phyloP scores from a whole-genome alignment of 306 rosid genomes.

The Bauhinia variegata region DNA sequence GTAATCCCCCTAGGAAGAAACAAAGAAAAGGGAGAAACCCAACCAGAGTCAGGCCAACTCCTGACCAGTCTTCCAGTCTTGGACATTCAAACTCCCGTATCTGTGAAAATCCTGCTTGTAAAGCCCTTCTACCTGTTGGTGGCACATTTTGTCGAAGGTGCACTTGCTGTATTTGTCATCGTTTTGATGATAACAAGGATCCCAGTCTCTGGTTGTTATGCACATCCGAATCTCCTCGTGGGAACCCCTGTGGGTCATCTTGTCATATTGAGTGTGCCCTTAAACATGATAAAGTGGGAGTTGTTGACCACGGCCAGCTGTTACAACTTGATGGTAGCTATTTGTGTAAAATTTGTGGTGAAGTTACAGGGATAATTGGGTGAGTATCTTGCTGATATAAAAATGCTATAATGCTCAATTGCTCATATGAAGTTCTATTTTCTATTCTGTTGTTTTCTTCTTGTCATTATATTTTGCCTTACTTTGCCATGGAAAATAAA shows the following conservation, averaged over 20 bases:
- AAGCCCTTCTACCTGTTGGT: conserved; percentile 78
- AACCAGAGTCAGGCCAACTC: conserved; percentile 51
- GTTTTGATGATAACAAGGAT: conserved; percentile 91
- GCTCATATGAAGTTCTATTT: conserved; percentile 7
- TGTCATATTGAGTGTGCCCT: conserved; percentile 97
- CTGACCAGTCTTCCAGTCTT: conserved; percentile 69
- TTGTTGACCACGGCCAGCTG: conserved; percentile 87
- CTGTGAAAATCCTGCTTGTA: conserved; percentile 93
- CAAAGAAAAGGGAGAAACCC: conserved; percentile 81
- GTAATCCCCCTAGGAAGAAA: conserved; percentile 69
- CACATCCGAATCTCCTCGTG: conserved; percentile 70
- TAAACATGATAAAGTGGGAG: conserved; percentile 80
- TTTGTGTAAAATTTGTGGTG: conserved; percentile 94
- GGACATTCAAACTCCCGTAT: conserved; percentile 74
- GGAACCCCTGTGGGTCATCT: conserved; percentile 85
- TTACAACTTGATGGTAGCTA: conserved; percentile 96
- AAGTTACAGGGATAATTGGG: conserved; percentile 95
- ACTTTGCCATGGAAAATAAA: neutral
- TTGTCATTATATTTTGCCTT: too few species aligned
- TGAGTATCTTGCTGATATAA: conserved; percentile 44
- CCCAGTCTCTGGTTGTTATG: conserved; percentile 99
- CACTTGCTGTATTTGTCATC: conserved; percentile 94
- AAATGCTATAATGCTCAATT: conserved; percentile 12
- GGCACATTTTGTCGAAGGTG: conserved; percentile 91
- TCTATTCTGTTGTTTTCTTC: neutral